phyloP scores from a whole-genome alignment of 257 asterid genomes.

The Gentiana macrophylla region DNA sequence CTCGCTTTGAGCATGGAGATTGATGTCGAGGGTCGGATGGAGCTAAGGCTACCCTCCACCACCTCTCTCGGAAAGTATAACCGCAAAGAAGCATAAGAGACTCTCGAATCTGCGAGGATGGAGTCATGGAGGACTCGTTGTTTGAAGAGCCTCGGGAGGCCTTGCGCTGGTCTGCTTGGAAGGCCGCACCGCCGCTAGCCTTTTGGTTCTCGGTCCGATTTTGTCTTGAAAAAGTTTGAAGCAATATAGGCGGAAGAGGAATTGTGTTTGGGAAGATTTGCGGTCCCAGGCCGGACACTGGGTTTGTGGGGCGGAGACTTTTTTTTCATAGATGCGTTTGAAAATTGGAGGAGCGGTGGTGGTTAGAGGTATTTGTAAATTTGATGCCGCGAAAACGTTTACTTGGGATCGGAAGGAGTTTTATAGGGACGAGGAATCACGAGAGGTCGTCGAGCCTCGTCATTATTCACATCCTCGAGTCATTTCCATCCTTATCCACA shows the following conservation, averaged over 20 bases:
- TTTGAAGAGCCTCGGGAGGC: too few species aligned
- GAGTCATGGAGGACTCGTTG: too few species aligned
- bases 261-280: neutral
- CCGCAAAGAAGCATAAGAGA: too few species aligned
- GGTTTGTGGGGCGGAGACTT: conserved; percentile 5
- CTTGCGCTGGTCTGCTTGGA: too few species aligned
- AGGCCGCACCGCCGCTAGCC: too few species aligned
- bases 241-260: neutral
- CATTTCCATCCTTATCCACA: conserved; percentile 6
- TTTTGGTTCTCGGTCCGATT: too few species aligned
- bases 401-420: conserved; percentile 97
- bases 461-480: neutral
- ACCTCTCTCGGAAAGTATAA: too few species aligned
- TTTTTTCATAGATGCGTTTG: conserved; percentile 44
- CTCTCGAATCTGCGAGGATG: too few species aligned
- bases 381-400: conserved; percentile 95
- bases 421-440: conserved; percentile 58
- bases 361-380: conserved; percentile 22
- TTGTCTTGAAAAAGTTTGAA: neutral
- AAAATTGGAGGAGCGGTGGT: conserved; percentile 21
- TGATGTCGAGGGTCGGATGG: too few species aligned
- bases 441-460: conserved; percentile 47
- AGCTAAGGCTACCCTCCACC: too few species aligned
- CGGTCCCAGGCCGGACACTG: neutral
- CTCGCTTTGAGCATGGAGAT: too few species aligned